phyloP scores from a whole-genome alignment of 2,329 filamentous ascomycete genomes.

The Botrytis fabae region DNA sequence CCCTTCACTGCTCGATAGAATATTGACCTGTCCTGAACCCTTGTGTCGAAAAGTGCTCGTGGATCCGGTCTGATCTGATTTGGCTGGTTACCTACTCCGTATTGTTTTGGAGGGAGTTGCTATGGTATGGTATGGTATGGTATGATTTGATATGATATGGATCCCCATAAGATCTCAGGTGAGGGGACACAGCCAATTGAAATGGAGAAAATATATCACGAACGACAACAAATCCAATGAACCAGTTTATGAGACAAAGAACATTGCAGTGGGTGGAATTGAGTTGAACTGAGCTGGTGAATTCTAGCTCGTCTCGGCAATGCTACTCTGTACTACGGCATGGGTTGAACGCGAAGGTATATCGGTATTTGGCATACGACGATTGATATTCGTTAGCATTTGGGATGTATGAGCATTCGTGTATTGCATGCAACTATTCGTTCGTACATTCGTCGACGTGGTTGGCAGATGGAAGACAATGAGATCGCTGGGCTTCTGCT shows the following conservation, averaged over 20 bases:
- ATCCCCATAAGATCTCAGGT: background rate
- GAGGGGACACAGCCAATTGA: conserved; percentile 6
- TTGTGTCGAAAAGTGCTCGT: background rate
- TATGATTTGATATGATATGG: background rate
- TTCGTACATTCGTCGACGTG: background rate
- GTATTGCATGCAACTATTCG: background rate
- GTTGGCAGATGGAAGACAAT: background rate
- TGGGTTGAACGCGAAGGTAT: background rate
- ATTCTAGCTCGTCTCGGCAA: background rate
- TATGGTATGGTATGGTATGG: background rate
- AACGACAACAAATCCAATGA: background rate
- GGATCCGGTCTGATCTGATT: background rate
- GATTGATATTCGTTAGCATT: background rate
- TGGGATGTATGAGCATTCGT: background rate
- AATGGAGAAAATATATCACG: background rate
- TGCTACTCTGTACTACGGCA: background rate
- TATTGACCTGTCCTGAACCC: background rate
- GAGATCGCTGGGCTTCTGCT: background rate
- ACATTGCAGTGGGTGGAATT: background rate
- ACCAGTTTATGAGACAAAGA: background rate
- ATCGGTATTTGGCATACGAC: background rate
- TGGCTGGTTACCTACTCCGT: background rate
- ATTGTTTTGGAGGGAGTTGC: background rate
- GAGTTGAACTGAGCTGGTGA: background rate
- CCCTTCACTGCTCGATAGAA: background rate